Evolutionary conservation across 306 rosid species (phyloP), one percentile per base, ranked within the genome.

Genomic region (Lotus japonicus): DNA sequence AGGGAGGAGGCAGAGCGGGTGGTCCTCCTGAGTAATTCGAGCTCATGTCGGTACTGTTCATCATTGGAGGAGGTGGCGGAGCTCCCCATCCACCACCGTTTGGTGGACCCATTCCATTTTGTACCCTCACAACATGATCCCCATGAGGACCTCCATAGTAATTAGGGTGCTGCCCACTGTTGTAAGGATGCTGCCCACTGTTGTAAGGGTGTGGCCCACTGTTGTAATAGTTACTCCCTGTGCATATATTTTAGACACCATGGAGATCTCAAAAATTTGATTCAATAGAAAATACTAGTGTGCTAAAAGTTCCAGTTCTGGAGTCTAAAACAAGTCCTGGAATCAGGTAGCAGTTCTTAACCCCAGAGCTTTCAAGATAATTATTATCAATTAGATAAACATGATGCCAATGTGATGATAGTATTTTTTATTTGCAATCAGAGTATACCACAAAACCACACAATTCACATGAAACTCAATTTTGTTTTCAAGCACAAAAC

Each of bases 1-100:
- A 83, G 0, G 96, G 96, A 9, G 97, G 96, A n/a, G 97, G 97
- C 44, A 89, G 45, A 12, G 89, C 58, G 0, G 85, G 73, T 15
- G 84, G 73, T 56, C 89, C 83, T 7, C 16, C 19, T 0, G 86
- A 82, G 76, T 63, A 87, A 17, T 61, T 66, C 0, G 84, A 43
- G 60, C 83, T 84, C 83, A 79, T 81, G 0, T 89, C 96, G 0
- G 84, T 70, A 9, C 88, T 89, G 54, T 44, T 75, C 49, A 70
- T 68, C 28, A 71, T 39, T 4, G 26, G 70, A 0, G 62, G 84
- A 0, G 80, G 83, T 17, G 77, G 79, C 3, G 79, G 80, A 1
- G 88, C 45, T 15, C 81, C 84, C 95, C 97, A 90, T 1, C 79
- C 77, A 1, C 80, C 84, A 5, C 80, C 59, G 1, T 54, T 46